A percentile compares a stretch with the other conserved stretches of the same genome.
These are phyloP conservation scores for Orbilia blumenaviensis DNA, from an alignment of 2,329 filamentous ascomycete genomes.

Conservation along the genomic window DNA sequence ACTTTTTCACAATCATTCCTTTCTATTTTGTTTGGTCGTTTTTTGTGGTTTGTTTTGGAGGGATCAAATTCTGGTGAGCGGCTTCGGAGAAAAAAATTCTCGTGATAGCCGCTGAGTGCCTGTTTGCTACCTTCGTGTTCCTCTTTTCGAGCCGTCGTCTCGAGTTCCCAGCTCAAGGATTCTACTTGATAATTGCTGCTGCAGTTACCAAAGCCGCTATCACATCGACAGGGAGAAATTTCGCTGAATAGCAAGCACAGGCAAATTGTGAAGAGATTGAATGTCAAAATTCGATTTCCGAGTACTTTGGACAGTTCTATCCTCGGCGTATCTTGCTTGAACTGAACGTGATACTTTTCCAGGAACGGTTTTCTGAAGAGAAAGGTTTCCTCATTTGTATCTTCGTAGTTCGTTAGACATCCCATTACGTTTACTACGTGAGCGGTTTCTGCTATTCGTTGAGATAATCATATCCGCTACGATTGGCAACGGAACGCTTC, in stretches of 20 bases:
- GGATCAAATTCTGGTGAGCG: constrained; percentile 13
- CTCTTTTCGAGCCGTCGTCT: constrained; percentile 47
- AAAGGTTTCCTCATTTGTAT: constrained; percentile 53
- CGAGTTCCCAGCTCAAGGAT: constrained; percentile 50
- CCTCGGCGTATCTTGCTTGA: constrained; percentile 44
- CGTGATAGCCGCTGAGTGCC: constrained; percentile 17
- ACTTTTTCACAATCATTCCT: constrained; percentile 34
- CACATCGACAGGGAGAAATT: constrained; percentile 45
- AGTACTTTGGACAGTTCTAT: constrained; percentile 19
- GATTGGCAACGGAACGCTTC: background rate
- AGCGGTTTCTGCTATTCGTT: constrained; percentile 54
- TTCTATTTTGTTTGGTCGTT: constrained; percentile 30
- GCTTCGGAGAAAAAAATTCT: constrained; percentile 36
- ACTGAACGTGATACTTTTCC: constrained; percentile 51
- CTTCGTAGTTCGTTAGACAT: constrained; percentile 48
- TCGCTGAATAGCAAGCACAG: constrained; percentile 35
- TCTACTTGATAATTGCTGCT: constrained; percentile 46
- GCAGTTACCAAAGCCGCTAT: constrained; percentile 50
- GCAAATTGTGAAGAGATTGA: constrained; percentile 26
- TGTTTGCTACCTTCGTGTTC: constrained; percentile 37
- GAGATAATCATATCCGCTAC: background rate
- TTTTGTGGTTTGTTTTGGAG: constrained; percentile 10
- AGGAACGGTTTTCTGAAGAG: constrained; percentile 47
- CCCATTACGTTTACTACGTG: constrained; percentile 22
- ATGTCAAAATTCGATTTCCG: constrained; percentile 29